Percentiles rank a stretch among this genome's conserved stretches.
Evolutionary conservation across 176 grass and related monocot species (phyloP).

Genomic region (Oryza coarctata): DNA sequence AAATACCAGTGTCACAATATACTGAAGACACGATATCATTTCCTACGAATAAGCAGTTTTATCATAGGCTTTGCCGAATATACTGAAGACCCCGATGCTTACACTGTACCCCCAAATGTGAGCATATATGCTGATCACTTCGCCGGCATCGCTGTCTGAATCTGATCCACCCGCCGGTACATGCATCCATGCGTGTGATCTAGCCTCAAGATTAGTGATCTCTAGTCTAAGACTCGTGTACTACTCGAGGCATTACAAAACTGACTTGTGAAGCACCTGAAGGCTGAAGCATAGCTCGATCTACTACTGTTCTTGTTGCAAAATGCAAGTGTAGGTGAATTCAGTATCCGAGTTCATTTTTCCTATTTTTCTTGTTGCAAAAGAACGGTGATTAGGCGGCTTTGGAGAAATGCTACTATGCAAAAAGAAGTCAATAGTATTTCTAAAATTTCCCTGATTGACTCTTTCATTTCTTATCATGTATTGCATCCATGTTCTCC

Average conservation of each 20-base stretch:
- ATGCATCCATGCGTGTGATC: not conserved
- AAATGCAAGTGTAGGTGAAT: no score
- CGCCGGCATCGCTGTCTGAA: conserved; percentile 14
- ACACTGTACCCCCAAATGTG: not conserved
- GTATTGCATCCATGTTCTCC: not conserved
- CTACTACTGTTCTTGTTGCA: not conserved
- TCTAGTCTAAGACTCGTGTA: not conserved
- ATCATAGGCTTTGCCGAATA: not conserved
- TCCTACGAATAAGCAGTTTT: not conserved
- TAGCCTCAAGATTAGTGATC: not conserved
- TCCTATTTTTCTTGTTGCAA: not conserved
- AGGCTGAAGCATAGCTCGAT: not conserved
- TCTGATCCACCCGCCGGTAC: not conserved
- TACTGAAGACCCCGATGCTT: not conserved
- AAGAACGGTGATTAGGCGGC: no score
- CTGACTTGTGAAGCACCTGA: not conserved
- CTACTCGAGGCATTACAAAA: not conserved
- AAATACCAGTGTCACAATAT: no score
- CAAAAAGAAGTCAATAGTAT: no score
- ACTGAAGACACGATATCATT: not conserved
- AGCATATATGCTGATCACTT: not conserved
- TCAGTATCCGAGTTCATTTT: not conserved
- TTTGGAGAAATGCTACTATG: no score
- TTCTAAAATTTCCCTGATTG: no score
- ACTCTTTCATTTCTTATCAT: not conserved